Evolutionary conservation across 768 basidiomycete species (phyloP).

Genomic region (Gyrodon lividus): DNA sequence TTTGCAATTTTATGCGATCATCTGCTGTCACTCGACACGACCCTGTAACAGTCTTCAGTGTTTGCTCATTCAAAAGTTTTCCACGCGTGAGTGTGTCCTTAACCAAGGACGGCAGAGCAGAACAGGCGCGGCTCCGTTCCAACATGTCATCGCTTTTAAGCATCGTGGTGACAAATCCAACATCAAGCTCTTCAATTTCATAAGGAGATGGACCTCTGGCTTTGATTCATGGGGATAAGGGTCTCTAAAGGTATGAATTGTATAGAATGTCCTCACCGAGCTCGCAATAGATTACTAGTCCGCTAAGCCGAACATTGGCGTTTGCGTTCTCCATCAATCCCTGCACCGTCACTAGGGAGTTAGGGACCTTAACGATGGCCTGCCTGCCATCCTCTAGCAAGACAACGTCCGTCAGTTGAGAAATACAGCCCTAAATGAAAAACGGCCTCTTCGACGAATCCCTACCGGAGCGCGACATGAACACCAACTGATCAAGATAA

Average conservation of each 20-base stretch:
- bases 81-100: neutral
- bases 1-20: neutral
- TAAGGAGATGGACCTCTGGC: neutral
- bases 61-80: neutral
- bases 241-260: neutral
- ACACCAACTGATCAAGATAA: conserved; percentile 4
- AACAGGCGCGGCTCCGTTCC: conserved; percentile 3
- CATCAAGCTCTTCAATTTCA: neutral
- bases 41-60: conserved; percentile 1
- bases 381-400: conserved; percentile 1
- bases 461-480: conserved; percentile 7
- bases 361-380: neutral
- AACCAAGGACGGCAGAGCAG: conserved; percentile 1
- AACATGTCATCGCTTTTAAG: neutral
- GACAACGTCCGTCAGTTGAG: neutral
- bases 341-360: neutral
- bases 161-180: neutral
- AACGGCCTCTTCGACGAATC: neutral
- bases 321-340: neutral
- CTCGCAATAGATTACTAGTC: neutral
- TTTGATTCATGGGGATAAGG: neutral
- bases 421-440: neutral
- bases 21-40: neutral
- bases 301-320: conserved; percentile 1
- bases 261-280: neutral